Conservation (phyloP, 148 eudicot species). For the Camellia lanceoleosa region DNA sequence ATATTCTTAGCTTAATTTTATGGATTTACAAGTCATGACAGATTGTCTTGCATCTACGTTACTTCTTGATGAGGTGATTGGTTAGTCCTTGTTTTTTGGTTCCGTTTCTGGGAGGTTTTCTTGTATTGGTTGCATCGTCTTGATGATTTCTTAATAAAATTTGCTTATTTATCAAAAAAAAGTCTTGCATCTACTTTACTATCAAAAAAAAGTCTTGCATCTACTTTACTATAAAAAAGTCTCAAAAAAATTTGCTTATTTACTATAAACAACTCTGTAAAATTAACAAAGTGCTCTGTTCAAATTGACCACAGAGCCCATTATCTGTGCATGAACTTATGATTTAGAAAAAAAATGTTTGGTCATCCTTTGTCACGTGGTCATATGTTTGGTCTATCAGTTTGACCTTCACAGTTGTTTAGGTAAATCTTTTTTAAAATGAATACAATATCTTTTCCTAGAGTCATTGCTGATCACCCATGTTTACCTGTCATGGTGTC, state of each 20-base stretch:
- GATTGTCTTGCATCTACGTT: not conserved
- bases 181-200: no score
- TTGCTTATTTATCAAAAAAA: no score
- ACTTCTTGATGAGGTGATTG: no score
- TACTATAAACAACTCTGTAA: not conserved
- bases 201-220: no score
- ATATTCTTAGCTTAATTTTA: not conserved
- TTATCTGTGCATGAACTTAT: not conserved
- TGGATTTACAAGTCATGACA: not conserved
- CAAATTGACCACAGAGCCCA: not conserved
- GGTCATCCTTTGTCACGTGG: not conserved
- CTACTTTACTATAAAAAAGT: no score
- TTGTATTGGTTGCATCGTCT: no score
- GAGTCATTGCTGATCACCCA: not conserved
- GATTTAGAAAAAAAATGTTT: not conserved
- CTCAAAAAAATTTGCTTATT: no score
- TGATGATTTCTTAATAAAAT: no score
- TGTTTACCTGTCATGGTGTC: slow-evolving; percentile 18
- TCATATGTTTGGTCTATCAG: not conserved
- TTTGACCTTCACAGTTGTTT: not conserved
- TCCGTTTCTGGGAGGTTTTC: no score
- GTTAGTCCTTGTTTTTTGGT: no score
- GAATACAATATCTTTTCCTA: not conserved
- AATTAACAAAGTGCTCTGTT: not conserved
- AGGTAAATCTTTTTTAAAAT: not conserved